A percentile compares a stretch with the other conserved stretches of the same genome.
phyloP scores from a whole-genome alignment of 331 rosid species.

The Cydonia oblonga region DNA sequence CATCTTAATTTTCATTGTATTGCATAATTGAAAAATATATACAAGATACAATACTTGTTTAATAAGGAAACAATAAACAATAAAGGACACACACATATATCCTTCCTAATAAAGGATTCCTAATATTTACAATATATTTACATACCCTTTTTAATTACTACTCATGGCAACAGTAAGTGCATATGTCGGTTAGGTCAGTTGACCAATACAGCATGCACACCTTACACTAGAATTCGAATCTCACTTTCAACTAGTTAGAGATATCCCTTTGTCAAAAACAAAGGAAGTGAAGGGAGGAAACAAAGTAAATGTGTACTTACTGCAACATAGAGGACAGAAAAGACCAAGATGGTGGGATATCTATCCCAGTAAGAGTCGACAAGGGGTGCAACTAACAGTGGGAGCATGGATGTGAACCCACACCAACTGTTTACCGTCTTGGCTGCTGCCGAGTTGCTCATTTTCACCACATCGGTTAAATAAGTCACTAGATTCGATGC shows the following conservation, averaged over 20 bases:
- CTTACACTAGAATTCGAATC: too few species aligned
- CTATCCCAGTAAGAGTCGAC: slow-evolving; percentile 76
- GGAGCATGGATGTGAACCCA: slow-evolving; percentile 83
- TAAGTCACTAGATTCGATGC: slow-evolving; percentile 76
- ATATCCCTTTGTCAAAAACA: neutral
- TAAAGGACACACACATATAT: too few species aligned
- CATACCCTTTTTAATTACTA: too few species aligned
- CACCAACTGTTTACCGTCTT: slow-evolving; percentile 78
- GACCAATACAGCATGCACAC: neutral
- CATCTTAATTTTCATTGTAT: too few species aligned
- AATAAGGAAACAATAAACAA: too few species aligned
- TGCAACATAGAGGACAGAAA: slow-evolving; percentile 59
- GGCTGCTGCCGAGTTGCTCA: slow-evolving; percentile 87
- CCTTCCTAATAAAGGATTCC: too few species aligned
- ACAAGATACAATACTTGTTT: too few species aligned
- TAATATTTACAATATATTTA: too few species aligned
- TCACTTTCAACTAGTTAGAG: neutral
- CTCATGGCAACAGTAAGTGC: neutral
- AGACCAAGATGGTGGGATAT: slow-evolving; percentile 58
- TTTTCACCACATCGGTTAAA: slow-evolving; percentile 65
- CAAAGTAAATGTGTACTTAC: slow-evolving; percentile 35
- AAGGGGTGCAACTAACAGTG: slow-evolving; percentile 73
- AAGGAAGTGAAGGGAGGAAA: neutral
- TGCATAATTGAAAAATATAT: too few species aligned
- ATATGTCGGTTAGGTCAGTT: too few species aligned